Percentiles rank a stretch among this genome's conserved stretches.
phyloP scores from a whole-genome alignment of 768 basidiomycete genomes.

The Symmetrospora coprosmae region DNA sequence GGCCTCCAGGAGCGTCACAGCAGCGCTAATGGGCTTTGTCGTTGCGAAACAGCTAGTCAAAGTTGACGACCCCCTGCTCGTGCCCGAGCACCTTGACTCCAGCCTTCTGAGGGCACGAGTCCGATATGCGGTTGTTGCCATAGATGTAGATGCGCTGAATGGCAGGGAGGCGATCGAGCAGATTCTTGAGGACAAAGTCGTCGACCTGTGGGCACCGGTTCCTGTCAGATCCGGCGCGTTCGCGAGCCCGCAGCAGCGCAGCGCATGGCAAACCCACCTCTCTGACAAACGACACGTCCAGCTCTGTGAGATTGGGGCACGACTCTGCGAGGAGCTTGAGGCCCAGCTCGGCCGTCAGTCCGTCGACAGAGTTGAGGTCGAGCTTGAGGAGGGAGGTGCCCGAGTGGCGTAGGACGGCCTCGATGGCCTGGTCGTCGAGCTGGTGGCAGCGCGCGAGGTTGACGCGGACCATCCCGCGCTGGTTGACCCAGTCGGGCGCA shows the following conservation, averaged over 20 bases:
- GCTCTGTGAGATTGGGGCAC: slow-evolving; percentile 16
- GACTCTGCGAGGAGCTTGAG: slow-evolving; percentile 15
- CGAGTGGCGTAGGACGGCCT: slow-evolving; percentile 21
- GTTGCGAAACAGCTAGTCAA: slow-evolving; percentile 13
- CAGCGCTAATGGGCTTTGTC: too few relatives aligned
- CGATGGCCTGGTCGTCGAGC: slow-evolving; percentile 20
- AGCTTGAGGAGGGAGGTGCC: slow-evolving; percentile 10
- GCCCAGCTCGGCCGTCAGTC: background rate
- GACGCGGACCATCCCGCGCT: slow-evolving; percentile 22
- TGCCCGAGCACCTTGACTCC: slow-evolving; percentile 16
- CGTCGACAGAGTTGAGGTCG: slow-evolving; percentile 25
- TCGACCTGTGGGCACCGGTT: background rate
- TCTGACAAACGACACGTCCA: slow-evolving; percentile 21
- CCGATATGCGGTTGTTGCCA: slow-evolving; percentile 21
- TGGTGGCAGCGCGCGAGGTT: slow-evolving; percentile 19
- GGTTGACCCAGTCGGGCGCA: slow-evolving; percentile 22
- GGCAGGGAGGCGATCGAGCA: slow-evolving; percentile 18
- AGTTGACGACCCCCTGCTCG: slow-evolving; percentile 12
- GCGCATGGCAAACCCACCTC: slow-evolving; percentile 9
- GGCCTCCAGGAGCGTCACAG: too few relatives aligned
- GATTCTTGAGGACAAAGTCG: slow-evolving; percentile 18
- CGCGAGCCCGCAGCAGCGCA: background rate
- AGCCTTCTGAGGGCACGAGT: slow-evolving; percentile 7
- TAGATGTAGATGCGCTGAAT: slow-evolving; percentile 21
- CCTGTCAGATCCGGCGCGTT: background rate